Conservation (phyloP, 1,284 basidiomycete genomes). For the Sporisorium reilianum region DNA sequence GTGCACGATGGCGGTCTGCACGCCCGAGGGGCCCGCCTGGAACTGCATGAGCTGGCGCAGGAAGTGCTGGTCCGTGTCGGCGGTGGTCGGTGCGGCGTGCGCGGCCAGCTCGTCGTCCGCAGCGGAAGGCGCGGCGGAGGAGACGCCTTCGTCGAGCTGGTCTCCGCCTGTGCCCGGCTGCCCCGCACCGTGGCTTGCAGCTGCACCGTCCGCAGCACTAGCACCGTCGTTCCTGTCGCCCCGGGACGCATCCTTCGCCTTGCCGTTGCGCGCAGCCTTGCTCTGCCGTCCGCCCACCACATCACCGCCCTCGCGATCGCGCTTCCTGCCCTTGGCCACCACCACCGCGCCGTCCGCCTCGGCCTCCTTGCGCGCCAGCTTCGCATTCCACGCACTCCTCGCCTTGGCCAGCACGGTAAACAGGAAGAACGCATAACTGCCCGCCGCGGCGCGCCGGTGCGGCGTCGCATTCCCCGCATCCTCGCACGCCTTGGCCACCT, state of each 20-base stretch:
- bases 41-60: conserved; percentile 49
- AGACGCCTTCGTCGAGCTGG: neutral
- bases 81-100: neutral
- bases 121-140: neutral
- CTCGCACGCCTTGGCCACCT: conserved; percentile 46
- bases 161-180: neutral
- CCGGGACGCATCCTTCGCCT: conserved; percentile 1
- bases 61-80: conserved; percentile 30
- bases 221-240: neutral
- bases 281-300: conserved; percentile 7
- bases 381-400: conserved; percentile 32
- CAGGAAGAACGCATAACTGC: conserved; percentile 51
- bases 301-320: conserved; percentile 8
- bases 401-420: conserved; percentile 46
- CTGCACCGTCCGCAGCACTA: neutral
- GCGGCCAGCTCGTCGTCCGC: neutral
- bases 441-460: conserved; percentile 47
- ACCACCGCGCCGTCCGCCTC: neutral
- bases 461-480: conserved; percentile 49
- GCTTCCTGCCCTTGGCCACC: conserved; percentile 10
- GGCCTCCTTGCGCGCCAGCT: conserved; percentile 17
- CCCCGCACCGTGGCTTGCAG: neutral
- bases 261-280: conserved; percentile 13
- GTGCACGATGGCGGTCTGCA: conserved; percentile 41
- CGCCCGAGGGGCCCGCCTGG: conserved; percentile 48